Conservation (phyloP, 805 yeast genomes). For the Candida mattraensis region DNA sequence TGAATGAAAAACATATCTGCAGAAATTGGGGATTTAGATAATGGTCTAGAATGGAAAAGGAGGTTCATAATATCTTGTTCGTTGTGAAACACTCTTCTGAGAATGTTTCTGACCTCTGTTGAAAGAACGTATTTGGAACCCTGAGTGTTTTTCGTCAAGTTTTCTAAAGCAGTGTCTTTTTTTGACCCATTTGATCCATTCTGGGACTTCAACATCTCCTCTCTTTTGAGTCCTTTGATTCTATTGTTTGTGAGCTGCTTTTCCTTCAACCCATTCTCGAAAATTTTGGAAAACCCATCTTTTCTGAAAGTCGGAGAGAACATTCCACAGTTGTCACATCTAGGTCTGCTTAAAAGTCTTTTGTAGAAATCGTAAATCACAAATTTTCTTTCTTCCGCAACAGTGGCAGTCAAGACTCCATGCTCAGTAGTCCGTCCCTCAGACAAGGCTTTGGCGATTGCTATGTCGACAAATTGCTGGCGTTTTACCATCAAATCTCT, state of each 20-base stretch:
- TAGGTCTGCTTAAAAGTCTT: slow-evolving; percentile 69
- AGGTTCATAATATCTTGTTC: slow-evolving; percentile 70
- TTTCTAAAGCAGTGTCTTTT: slow-evolving; percentile 36
- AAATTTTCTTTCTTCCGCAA: slow-evolving; percentile 81
- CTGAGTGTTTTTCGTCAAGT: slow-evolving; percentile 50
- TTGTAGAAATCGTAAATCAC: slow-evolving; percentile 72
- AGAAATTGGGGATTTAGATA: slow-evolving; percentile 41
- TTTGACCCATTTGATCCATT: slow-evolving; percentile 27
- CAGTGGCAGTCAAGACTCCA: slow-evolving; percentile 81
- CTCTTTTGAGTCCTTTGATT: slow-evolving; percentile 74
- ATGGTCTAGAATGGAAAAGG: slow-evolving; percentile 82
- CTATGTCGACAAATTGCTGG: slow-evolving; percentile 65
- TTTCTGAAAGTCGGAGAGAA: slow-evolving; percentile 91
- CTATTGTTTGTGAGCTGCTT: slow-evolving; percentile 81
- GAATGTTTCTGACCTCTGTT: slow-evolving; percentile 79
- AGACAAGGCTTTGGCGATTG: slow-evolving; percentile 69
- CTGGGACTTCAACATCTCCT: slow-evolving; percentile 57
- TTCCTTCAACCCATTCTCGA: slow-evolving; percentile 81
- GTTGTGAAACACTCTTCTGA: slow-evolving; percentile 69
- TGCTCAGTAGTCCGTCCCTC: slow-evolving; percentile 67
- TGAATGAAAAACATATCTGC: slow-evolving; percentile 91
- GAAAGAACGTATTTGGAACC: slow-evolving; percentile 87
- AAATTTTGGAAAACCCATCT: slow-evolving; percentile 91
- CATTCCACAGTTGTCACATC: slow-evolving; percentile 96
- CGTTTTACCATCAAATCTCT: slow-evolving; percentile 56